A percentile compares a stretch with the other conserved stretches of the same genome.
Conservation (phyloP, 352 stramenopile genomes). For the Phytopythium montanum region DNA sequence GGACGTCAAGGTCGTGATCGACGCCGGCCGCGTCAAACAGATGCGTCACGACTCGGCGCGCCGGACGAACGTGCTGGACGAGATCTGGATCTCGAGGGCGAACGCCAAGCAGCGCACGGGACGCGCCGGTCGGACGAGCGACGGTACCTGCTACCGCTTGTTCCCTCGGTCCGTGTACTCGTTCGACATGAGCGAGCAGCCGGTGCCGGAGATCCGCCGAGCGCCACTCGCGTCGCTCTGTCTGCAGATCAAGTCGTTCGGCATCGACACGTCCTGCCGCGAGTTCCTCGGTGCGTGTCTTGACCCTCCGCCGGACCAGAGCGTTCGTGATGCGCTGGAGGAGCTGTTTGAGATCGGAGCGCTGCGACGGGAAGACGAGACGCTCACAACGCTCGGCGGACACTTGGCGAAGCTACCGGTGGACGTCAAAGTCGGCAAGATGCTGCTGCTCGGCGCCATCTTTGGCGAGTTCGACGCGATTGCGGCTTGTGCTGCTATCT, state of each 20-base stretch:
- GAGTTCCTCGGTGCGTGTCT: constrained; percentile 91
- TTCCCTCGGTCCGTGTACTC: constrained; percentile 80
- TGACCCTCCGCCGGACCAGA: constrained; percentile 86
- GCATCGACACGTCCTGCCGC: constrained; percentile 53
- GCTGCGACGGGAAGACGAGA: constrained; percentile 49
- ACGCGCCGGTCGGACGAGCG: constrained; percentile 91
- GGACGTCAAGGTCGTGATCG: constrained; percentile 94
- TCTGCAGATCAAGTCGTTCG: constrained; percentile 93
- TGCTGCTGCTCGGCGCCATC: constrained; percentile 94
- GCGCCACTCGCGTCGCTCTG: constrained; percentile 94
- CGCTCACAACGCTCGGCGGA: constrained; percentile 91
- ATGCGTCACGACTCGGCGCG: constrained; percentile 77
- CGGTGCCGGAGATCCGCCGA: constrained; percentile 94
- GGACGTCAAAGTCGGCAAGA: constrained; percentile 95
- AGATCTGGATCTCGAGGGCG: constrained; percentile 90
- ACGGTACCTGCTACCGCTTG: constrained; percentile 88
- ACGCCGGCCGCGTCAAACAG: constrained; percentile 94
- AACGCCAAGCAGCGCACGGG: constrained; percentile 89
- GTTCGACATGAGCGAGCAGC: constrained; percentile 70
- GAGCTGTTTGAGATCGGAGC: constrained; percentile 90
- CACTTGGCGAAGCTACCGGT: constrained; percentile 94
- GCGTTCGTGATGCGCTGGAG: constrained; percentile 88
- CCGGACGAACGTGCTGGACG: constrained; percentile 87
- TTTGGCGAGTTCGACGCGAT: constrained; percentile 87
- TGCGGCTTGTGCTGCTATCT: constrained; percentile 62